Base-by-base conservation (phyloP, 1,139 yeast genomes). In the Candida mesenterica region DNA sequence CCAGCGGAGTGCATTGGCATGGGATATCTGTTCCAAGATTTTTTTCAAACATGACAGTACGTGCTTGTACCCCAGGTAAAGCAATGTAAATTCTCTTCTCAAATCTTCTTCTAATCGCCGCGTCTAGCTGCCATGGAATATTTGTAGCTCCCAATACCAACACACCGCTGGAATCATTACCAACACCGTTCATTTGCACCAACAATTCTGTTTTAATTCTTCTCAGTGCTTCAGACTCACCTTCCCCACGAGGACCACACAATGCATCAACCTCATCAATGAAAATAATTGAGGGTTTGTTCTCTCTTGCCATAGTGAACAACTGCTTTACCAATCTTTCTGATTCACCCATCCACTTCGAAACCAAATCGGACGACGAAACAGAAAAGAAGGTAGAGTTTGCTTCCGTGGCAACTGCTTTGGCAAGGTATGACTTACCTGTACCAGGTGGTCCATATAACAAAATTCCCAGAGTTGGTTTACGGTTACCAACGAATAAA, bases 291-390 rank as follows among this genome's bases (percentile, higher is more conserved):
- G 96, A 80, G 0, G 98, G 98, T 53, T 88, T 89, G 53, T 82
- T 85, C 58, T 92, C 98, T 46, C 97, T 72, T 2, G 99, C 99
- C 96, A 92, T 87, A 29, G 85, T 77, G 61, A 92, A 92, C 46
- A 92, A 69, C 56, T 92, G 97, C 57, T 90, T 90, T 22, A 92
- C 98, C 42, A 92, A 76, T 63, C 97, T 79, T 62, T 92, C 97
- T 19, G 92, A 81, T 58, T 92, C 98, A 49, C 99, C 99, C 97
- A 92, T 90, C 97, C 97, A 92, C 60, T 92, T 94, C 45, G 95
- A 83, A 4, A 94, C 97, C 52, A 92, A 73, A 59, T 92, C 97
- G 8, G 96, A 85, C 0, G 97, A 88, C 13, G 96, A 85, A 3
- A 92, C 96, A 4, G 96, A 86, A 61, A 92, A 94, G 52, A 92